Base-by-base conservation (phyloP, 225 moss, liverwort and hornwort species). In the Pseudisothecium myosuroides region DNA sequence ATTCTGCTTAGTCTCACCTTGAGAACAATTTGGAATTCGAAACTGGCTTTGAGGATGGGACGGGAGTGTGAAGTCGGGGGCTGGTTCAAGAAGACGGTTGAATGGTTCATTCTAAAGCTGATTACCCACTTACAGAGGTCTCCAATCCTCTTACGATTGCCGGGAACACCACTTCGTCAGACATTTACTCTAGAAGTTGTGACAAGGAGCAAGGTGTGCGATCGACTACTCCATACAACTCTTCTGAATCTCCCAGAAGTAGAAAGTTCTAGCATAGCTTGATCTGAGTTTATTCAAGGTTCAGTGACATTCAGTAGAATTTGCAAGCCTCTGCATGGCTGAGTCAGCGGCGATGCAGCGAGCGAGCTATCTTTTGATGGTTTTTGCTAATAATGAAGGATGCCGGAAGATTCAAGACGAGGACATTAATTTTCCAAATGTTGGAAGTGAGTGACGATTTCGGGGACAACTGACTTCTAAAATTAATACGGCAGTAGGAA, bases 321-420 rank as follows among this genome's bases (percentile, higher is more conserved):
- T 82, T 78, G 64, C 81, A 47, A 88, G 85, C 84, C 85, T 58
- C 83, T 77, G 86, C 82, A 76, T 43, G 69, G 85, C 76, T 27
- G 83, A 79, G 63, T 82, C 82, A 77, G 86, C 69, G 62, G 82
- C 83, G 69, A 86, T 89, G 86, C 83, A 77, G 83, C 55, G 78
- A 77, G 83, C 55, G 78, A 73, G 65, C 83, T 88, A 77, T 88
- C 92, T 52, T 86, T 62, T 86, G 82, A 64, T 92, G 82, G 69
- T 18, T 88, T 90, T 73, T 79, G 88, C 86, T 83, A 88, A 90
- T 90, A 92, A 91, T 16, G 83, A 83, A 83, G 79, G 83, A 90
- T 67, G 78, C 90, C 14, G 88, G 56, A 88, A 90, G 72, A 71
- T 78, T 88, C 55, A 64, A 64, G 76, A 63, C 26, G 78, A 83